Percentiles rank a stretch among this genome's conserved stretches.
These are phyloP conservation scores for Sphenostylis stenocarpa DNA, from an alignment of 306 rosid species.

Conservation along the genomic window DNA sequence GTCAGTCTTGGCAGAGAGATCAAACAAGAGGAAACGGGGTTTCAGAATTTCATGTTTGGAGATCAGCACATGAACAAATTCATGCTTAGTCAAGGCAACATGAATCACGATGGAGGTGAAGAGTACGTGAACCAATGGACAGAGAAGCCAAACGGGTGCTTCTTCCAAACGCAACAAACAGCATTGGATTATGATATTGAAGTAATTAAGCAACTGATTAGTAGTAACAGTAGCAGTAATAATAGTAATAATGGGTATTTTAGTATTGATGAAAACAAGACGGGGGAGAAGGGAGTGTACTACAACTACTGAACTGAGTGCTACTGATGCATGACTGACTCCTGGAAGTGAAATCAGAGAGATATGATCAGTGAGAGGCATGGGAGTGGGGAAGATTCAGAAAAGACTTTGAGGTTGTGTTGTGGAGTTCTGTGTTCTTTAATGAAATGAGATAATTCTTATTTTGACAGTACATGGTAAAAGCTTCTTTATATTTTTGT, in stretches of 20 bases:
- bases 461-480: conserved; percentile 60
- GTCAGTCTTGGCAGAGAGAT: conserved; percentile 41
- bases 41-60: conserved; percentile 36
- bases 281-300: conserved; percentile 45
- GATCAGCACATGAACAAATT: conserved; percentile 32
- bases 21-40: conserved; percentile 56
- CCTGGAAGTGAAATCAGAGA: conserved; percentile 63
- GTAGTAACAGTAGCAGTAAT: neutral
- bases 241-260: conserved; percentile 30
- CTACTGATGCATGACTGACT: conserved; percentile 19
- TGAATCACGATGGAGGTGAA: neutral
- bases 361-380: conserved; percentile 64
- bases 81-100: conserved; percentile 33
- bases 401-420: conserved; percentile 33
- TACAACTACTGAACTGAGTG: conserved; percentile 42
- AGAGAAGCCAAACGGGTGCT: conserved; percentile 36
- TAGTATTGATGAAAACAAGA: conserved; percentile 59
- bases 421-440: conserved; percentile 46
- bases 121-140: conserved; percentile 38
- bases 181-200: conserved; percentile 51
- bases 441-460: conserved; percentile 39
- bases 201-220: conserved; percentile 55
- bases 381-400: conserved; percentile 48
- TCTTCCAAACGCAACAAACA: conserved; percentile 40
- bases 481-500: conserved; percentile 44